Conservation (phyloP, 768 basidiomycete species). For the Filobasidium floriforme region DNA sequence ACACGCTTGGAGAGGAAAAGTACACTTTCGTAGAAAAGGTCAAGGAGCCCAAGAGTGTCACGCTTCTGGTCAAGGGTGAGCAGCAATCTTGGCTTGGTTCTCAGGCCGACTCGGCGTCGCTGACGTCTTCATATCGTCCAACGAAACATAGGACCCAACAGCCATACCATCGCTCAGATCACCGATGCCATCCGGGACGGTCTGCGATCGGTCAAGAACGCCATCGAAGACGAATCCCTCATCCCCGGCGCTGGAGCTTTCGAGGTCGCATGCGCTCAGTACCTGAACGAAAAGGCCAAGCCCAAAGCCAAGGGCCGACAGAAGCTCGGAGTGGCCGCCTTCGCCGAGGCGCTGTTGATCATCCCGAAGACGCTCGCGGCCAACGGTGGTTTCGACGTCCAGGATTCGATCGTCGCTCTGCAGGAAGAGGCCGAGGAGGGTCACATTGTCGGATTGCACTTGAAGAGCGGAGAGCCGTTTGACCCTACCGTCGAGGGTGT, state of each 20-base stretch:
- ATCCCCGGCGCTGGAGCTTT: constrained; percentile 98
- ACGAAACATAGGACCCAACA: constrained; percentile 61
- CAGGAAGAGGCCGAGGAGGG: constrained; percentile 95
- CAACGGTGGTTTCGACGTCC: constrained; percentile 95
- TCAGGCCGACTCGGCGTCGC: background rate
- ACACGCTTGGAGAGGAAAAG: constrained; percentile 97
- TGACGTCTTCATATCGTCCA: background rate
- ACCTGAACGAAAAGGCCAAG: constrained; percentile 71
- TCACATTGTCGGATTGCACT: constrained; percentile 82
- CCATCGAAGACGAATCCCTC: constrained; percentile 77
- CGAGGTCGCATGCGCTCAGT: constrained; percentile 81
- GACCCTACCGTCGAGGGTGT: constrained; percentile 93
- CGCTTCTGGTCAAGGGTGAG: constrained; percentile 82
- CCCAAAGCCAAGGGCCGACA: constrained; percentile 82
- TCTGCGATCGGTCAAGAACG: constrained; percentile 91
- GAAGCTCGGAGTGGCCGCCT: constrained; percentile 96
- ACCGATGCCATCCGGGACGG: constrained; percentile 98
- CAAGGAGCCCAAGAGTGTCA: constrained; percentile 87
- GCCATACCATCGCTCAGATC: constrained; percentile 90
- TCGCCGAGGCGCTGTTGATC: constrained; percentile 83
- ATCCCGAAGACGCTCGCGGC: constrained; percentile 94
- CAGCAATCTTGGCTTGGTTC: no score
- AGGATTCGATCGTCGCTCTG: constrained; percentile 82
- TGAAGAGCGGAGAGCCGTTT: constrained; percentile 88
- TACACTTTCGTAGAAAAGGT: constrained; percentile 97